Percentiles rank a stretch among this genome's conserved stretches.
phyloP scores from a whole-genome alignment of 352 stramenopile genomes.

The Globisporangium perplexum region DNA sequence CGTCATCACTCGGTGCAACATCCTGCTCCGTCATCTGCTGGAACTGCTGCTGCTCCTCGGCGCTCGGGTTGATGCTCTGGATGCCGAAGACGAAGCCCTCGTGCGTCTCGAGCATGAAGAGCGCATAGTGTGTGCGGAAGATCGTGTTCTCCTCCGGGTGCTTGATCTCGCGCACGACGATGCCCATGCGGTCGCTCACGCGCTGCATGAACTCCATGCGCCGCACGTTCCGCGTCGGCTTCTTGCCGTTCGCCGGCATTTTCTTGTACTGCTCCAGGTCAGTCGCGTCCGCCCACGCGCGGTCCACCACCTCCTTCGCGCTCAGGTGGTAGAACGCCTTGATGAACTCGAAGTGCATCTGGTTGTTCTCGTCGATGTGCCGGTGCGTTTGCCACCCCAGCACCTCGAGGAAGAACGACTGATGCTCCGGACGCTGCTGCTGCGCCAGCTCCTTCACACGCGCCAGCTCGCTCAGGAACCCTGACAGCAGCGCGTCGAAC shows the following conservation, averaged over 20 bases:
- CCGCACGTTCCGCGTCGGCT: conserved; percentile 10
- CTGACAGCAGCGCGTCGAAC: conserved; percentile 8
- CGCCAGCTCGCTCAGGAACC: conserved; percentile 18
- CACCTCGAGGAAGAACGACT: conserved; percentile 15
- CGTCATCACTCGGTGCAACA: neutral
- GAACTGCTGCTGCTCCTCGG: conserved; percentile 9
- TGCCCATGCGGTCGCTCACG: conserved; percentile 17
- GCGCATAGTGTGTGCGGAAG: conserved; percentile 30
- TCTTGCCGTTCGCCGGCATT: neutral
- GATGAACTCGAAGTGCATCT: conserved; percentile 36
- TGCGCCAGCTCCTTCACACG: conserved; percentile 13
- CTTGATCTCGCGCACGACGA: conserved; percentile 28
- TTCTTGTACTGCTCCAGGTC: conserved; percentile 18
- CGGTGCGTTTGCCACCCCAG: conserved; percentile 32
- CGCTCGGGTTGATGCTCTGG: conserved; percentile 27
- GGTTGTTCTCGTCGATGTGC: conserved; percentile 23
- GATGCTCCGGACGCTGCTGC: neutral
- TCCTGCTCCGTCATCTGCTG: neutral
- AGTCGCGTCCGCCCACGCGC: conserved; percentile 22
- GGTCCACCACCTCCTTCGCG: conserved; percentile 16
- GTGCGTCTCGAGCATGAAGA: conserved; percentile 16
- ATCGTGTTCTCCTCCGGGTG: conserved; percentile 25
- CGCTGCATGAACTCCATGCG: conserved; percentile 33
- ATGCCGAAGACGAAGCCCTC: conserved; percentile 23
- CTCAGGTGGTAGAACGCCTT: conserved; percentile 25